Percentiles rank a stretch among this genome's conserved stretches.
phyloP scores from a whole-genome alignment of 306 rosid genomes.

The Begonia loranthoides region DNA sequence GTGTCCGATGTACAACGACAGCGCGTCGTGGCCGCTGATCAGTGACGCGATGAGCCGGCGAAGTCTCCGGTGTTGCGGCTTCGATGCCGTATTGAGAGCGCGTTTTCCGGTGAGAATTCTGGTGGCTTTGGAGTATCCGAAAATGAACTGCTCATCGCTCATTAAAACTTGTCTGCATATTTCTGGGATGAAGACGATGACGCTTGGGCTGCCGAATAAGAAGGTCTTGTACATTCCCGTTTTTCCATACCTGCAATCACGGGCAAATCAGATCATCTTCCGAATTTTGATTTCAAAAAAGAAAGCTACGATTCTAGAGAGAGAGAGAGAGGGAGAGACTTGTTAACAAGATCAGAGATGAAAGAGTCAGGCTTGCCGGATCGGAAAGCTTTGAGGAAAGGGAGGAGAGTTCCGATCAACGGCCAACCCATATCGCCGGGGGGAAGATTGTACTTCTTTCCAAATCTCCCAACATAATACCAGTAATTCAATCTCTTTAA shows the following conservation, averaged over 20 bases:
- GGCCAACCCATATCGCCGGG: slow-evolving; percentile 29
- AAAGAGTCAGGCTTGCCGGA: slow-evolving; percentile 11
- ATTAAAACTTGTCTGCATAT: slow-evolving; percentile 10
- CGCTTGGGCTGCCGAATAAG: slow-evolving; percentile 16
- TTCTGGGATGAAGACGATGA: slow-evolving; percentile 14
- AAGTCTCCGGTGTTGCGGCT: slow-evolving; percentile 10
- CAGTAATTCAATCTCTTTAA: slow-evolving; percentile 11
- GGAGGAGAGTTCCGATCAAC: slow-evolving; percentile 5
- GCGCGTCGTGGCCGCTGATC: slow-evolving; percentile 13
- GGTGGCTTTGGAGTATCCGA: slow-evolving; percentile 12
- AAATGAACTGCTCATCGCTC: slow-evolving; percentile 7
- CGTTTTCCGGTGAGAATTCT: slow-evolving; percentile 6
- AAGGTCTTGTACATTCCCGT: slow-evolving; percentile 17
- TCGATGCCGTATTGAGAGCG: background rate
- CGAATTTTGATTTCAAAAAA: too few species aligned
- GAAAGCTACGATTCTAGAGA: background rate
- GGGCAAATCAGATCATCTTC: too few species aligned
- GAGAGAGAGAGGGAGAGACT: slow-evolving; percentile 3
- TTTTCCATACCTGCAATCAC: slow-evolving; percentile 13
- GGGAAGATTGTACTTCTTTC: slow-evolving; percentile 6
- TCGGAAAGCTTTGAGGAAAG: slow-evolving; percentile 10
- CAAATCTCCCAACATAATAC: slow-evolving; percentile 3
- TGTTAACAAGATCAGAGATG: slow-evolving; percentile 3
- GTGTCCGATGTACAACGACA: slow-evolving; percentile 5
- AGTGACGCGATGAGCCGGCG: slow-evolving; percentile 9